Percentiles rank a stretch among this genome's conserved stretches.
These are phyloP conservation scores for Crepidotus variabilis DNA, from an alignment of 768 basidiomycete genomes.

Conservation along the genomic window DNA sequence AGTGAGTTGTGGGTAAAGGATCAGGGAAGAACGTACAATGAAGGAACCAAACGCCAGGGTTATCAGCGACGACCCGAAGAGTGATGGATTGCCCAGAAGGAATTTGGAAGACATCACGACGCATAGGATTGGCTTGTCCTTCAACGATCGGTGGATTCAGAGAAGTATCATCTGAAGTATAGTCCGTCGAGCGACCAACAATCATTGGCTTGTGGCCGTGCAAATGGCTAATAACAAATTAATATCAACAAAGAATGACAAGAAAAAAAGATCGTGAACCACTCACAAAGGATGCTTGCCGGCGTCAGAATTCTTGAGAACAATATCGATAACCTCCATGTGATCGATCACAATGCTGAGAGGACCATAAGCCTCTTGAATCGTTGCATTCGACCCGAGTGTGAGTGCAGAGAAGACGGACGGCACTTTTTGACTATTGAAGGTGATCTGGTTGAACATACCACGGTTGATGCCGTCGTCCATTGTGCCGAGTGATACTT, in stretches of 20 bases:
- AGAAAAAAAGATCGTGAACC: background rate
- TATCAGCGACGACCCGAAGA: conserved; percentile 81
- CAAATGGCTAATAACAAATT: conserved; percentile 57
- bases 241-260: background rate
- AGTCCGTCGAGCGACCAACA: conserved; percentile 67
- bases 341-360: conserved; percentile 73
- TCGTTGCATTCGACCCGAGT: conserved; percentile 70
- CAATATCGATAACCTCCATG: conserved; percentile 72
- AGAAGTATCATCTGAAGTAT: conserved; percentile 64
- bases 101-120: conserved; percentile 86
- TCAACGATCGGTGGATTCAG: conserved; percentile 81
- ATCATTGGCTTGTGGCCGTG: conserved; percentile 90
- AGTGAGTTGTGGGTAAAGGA: background rate
- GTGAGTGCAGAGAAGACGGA: conserved; percentile 72
- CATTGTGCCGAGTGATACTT: conserved; percentile 81
- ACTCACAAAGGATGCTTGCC: conserved; percentile 85
- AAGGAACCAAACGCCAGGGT: conserved; percentile 89
- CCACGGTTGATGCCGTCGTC: conserved; percentile 81
- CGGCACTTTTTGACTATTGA: conserved; percentile 69
- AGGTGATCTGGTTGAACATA: conserved; percentile 70
- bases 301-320: conserved; percentile 66
- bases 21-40: conserved; percentile 51
- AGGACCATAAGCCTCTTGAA: conserved; percentile 72
- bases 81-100: conserved; percentile 65
- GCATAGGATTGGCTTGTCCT: conserved; percentile 81